Base-by-base conservation (phyloP, 176 grass and related monocot genomes). In the Typha latifolia region DNA sequence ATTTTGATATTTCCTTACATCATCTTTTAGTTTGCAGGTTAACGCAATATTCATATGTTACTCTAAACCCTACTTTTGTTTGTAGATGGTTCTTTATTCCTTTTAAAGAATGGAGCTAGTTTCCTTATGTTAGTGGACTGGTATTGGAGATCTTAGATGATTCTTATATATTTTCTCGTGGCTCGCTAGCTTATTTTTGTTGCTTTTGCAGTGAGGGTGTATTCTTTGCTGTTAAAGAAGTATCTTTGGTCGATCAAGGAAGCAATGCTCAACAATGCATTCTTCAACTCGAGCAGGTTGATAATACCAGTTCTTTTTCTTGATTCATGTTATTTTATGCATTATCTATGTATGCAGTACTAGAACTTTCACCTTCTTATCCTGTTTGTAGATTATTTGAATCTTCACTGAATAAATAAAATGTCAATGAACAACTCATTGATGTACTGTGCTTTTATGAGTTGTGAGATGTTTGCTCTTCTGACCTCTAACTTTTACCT, bases 151-250 rank as follows among this genome's bases (percentile, higher is more conserved):
- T 59, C 16, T 21, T 16, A 22, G n/a, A 59, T 59, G 5, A 43
- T 43, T 6, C 37, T 43, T 43, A 43, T 19, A 22, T 22, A 11
- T 59, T 16, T 59, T 59, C n/a, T 59, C 7, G 53, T 59, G 20
- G n/a, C n/a, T 59, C 18, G 16, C 53, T 59, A 59, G 20, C 53
- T 59, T 59, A 59, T 59, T 21, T 43, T 59, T 59, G 53, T 56
- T 77, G 43, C 4, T 62, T 66, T 77, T 78, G 49, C 78, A 95
- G 90, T 63, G 83, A 90, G 69, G 90, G 90, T 12, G 82, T 90
- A 70, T 95, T 95, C 74, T 95, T 95, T 66, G 90, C 90, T 62
- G 72, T 90, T 69, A 95, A 95, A 67, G 90, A 95, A 66, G 87
- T 95, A 27, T 88, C 86, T 15, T 84, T 95, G 62, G 0, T 90